phyloP scores from a whole-genome alignment of 441 rosid species.

The Populus hybrid region DNA sequence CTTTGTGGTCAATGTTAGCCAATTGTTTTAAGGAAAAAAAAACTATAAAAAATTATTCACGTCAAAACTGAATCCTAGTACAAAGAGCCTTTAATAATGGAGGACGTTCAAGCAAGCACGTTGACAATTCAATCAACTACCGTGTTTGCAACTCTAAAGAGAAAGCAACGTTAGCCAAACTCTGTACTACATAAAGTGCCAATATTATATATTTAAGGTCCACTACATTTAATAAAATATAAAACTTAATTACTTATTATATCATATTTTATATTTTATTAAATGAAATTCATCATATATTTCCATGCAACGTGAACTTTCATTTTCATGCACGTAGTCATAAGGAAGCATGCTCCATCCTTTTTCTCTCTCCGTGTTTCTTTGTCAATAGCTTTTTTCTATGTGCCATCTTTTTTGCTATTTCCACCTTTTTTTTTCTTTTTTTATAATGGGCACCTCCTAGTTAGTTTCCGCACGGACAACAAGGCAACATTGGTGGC shows the following conservation, averaged over 20 bases:
- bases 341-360: neutral
- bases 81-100: neutral
- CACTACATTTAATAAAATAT: no score
- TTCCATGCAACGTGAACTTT: neutral
- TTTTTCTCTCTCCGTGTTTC: neutral
- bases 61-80: neutral
- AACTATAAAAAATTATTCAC: no score
- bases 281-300: neutral
- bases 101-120: no score
- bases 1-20: neutral
- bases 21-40: no score
- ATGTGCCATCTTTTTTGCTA: neutral
- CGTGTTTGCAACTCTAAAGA: neutral
- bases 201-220: neutral
- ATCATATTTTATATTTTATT: no score
- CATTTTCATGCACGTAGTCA: neutral
- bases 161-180: neutral
- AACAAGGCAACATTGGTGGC: neutral
- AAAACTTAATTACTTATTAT: accelerated
- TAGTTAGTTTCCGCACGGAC: neutral
- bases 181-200: neutral
- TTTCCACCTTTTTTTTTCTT: neutral
- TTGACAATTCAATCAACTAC: no score
- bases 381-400: neutral
- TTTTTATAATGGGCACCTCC: neutral